Conservation (phyloP, 176 grass and related monocot genomes). For the Hordeum vulgare region MorexV3_pseudomolecules_assembly NC_058520.1:606137554-606138053, state of each 20-base stretch:
- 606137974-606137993: slow-evolving; percentile 49
- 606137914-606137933: slow-evolving; percentile 40
- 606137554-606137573: not conserved
- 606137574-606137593: not conserved
- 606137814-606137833: not conserved
- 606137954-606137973: slow-evolving; percentile 41
- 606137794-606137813: slow-evolving; percentile 31
- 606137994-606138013: slow-evolving; percentile 45
- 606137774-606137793: slow-evolving; percentile 40
- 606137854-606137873: not conserved
- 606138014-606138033: slow-evolving; percentile 50
- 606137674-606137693: slow-evolving; percentile 27
- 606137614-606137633: slow-evolving; percentile 30
- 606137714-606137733: slow-evolving; percentile 33
- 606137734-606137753: not conserved
- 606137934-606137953: slow-evolving; percentile 40
- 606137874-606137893: not conserved
- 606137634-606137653: slow-evolving; percentile 25
- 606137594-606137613: slow-evolving; percentile 36
- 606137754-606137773: slow-evolving; percentile 50
- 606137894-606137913: not conserved
- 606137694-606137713: slow-evolving; percentile 28
- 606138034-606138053: slow-evolving; percentile 30
- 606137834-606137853: not conserved
- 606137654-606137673: slow-evolving; percentile 34